Evolutionary conservation across 1,284 basidiomycete species (phyloP).

Genomic region (Mycena sp.): DNA sequence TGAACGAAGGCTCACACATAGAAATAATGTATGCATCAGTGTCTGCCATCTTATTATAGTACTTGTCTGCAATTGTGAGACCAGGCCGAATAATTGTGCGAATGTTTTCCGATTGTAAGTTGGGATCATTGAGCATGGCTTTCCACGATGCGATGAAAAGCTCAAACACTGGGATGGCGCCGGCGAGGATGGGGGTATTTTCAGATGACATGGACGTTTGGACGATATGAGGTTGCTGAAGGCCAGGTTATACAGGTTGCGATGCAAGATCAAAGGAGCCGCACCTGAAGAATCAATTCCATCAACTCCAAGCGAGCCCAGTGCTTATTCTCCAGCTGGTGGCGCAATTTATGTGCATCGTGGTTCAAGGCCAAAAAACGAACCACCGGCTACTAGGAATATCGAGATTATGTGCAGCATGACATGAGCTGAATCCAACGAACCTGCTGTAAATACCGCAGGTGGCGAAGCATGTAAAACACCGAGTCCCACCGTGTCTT

Average conservation of each 20-base stretch:
- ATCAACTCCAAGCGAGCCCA: slow-evolving; percentile 15
- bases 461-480: slow-evolving; percentile 21
- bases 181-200: slow-evolving; percentile 21
- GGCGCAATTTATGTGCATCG: neutral
- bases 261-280: neutral
- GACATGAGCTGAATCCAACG: neutral
- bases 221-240: slow-evolving; percentile 19
- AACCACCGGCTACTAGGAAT: slow-evolving; percentile 3
- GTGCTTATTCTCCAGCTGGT: slow-evolving; percentile 8
- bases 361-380: slow-evolving; percentile 8
- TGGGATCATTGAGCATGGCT: slow-evolving; percentile 5
- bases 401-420: neutral
- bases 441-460: slow-evolving; percentile 19
- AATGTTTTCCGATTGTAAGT: neutral
- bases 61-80: slow-evolving; percentile 8
- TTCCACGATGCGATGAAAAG: slow-evolving; percentile 26
- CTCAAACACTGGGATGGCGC: slow-evolving; percentile 23
- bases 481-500: slow-evolving; percentile 23
- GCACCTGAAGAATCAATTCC: slow-evolving; percentile 13
- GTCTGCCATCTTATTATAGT: slow-evolving; percentile 5
- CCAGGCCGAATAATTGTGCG: slow-evolving; percentile 2
- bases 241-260: neutral
- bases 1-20: neutral
- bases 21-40: slow-evolving; percentile 1
- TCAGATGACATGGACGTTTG: slow-evolving; percentile 23